These are phyloP conservation scores for Tylopilus sp. DNA, from an alignment of 768 basidiomycete genomes.

Conservation along the genomic window DNA sequence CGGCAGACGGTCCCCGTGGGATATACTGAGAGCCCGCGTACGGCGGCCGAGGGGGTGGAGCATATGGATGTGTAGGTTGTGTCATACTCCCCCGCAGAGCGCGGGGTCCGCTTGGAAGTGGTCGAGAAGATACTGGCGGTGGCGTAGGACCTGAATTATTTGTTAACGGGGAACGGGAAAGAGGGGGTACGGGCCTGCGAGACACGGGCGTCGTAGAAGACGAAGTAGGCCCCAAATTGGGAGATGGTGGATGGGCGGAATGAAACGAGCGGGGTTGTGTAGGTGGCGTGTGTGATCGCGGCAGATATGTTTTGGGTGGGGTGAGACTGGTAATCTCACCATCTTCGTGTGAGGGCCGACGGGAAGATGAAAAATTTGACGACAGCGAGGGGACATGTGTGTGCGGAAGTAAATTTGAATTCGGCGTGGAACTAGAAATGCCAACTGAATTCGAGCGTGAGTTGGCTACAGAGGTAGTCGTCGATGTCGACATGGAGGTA, in stretches of 20 bases:
- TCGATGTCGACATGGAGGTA: conserved; percentile 20
- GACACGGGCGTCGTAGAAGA: conserved; percentile 21
- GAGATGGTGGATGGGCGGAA: conserved; percentile 23
- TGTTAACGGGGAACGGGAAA: conserved; percentile 29
- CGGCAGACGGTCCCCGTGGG: conserved; percentile 51
- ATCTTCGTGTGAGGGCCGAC: conserved; percentile 46
- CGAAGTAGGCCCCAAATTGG: conserved; percentile 23
- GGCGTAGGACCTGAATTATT: conserved; percentile 18
- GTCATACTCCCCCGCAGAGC: conserved; percentile 33
- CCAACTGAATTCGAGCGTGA: conserved; percentile 29
- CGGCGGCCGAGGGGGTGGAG: conserved; percentile 16
- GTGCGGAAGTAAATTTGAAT: neutral
- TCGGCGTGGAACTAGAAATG: conserved; percentile 6
- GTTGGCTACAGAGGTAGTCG: conserved; percentile 18
- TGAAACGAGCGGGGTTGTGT: conserved; percentile 48
- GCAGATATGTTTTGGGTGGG: conserved; percentile 34
- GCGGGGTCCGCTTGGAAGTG: conserved; percentile 39
- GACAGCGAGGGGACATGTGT: neutral
- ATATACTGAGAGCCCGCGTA: conserved; percentile 33
- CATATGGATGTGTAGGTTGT: conserved; percentile 22
- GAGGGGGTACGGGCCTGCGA: conserved; percentile 31
- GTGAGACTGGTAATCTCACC: conserved; percentile 47
- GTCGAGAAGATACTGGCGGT: conserved; percentile 29
- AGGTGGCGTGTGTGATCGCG: conserved; percentile 43
- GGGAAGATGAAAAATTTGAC: conserved; percentile 15